Evolutionary conservation across 73 alveolate species (phyloP).

Genomic region (Paramecium primaurelia): DNA sequence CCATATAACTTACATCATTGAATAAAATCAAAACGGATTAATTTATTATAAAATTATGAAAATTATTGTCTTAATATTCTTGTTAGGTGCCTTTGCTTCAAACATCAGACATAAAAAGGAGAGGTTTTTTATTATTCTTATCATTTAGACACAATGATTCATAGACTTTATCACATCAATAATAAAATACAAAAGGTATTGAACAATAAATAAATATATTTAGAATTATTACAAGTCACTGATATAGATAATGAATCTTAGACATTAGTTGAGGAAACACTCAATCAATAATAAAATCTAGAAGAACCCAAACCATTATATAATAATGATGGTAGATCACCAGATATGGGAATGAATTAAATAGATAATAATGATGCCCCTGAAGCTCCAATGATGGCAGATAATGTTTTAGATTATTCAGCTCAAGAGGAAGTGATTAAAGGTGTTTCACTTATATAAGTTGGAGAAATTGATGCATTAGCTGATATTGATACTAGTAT

Average conservation of each 20-base stretch:
- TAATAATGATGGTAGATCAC: slow-evolving; percentile 23
- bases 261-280: slow-evolving; percentile 14
- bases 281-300: not conserved
- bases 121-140: not conserved
- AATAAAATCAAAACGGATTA: slow-evolving; percentile 26
- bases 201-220: not conserved
- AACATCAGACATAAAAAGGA: not conserved
- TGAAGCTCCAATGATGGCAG: slow-evolving; percentile 33
- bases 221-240: not conserved
- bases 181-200: not conserved
- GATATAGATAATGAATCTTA: not conserved
- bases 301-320: not conserved
- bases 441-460: not conserved
- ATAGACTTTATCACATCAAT: not conserved
- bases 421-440: not conserved
- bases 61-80: not conserved
- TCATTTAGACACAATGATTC: not conserved
- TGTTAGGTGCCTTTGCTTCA: not conserved
- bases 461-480: not conserved
- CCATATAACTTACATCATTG: not conserved
- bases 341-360: not conserved
- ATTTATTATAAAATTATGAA: not conserved
- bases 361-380: not conserved
- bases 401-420: not conserved
- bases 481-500: not conserved